Percentiles rank a stretch among this genome's conserved stretches.
phyloP scores from a whole-genome alignment of 2,329 filamentous ascomycete genomes.

The Hymenoscyphus linearis region DNA sequence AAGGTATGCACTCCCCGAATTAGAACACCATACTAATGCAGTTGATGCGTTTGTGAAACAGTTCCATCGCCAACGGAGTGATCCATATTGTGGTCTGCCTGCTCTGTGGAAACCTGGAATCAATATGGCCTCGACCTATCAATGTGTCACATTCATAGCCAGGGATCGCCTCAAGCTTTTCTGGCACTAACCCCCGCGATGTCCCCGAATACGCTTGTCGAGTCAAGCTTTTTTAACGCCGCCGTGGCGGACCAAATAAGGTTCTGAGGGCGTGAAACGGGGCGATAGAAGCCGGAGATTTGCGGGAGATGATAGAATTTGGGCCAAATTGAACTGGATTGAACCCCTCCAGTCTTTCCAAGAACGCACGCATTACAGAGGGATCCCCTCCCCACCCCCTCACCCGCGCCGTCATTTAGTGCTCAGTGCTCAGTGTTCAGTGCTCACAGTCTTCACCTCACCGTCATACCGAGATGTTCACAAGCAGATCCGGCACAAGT shows the following conservation, averaged over 20 bases:
- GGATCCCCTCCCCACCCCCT: not conserved
- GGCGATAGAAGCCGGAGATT: not conserved
- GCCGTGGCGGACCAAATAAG: not conserved
- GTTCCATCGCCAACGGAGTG: not conserved
- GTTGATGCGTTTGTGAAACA: constrained; percentile 5
- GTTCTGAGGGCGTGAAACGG: constrained; percentile 3
- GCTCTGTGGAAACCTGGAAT: not conserved
- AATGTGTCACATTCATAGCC: not conserved
- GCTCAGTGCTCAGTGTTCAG: not conserved
- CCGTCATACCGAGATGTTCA: not conserved
- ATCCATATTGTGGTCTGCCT: not conserved
- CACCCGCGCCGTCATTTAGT: not conserved
- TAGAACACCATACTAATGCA: not conserved
- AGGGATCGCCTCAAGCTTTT: constrained; percentile 4
- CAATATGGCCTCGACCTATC: not conserved
- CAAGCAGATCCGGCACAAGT: not conserved
- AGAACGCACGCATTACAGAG: not conserved
- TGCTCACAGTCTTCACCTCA: not conserved
- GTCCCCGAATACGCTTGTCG: constrained; percentile 1
- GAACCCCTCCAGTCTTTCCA: not conserved
- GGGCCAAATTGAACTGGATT: not conserved
- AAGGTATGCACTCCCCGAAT: not conserved
- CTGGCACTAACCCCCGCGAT: not conserved
- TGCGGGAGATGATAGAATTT: not conserved
- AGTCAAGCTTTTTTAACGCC: constrained; percentile 8